Evolutionary conservation across 2,329 filamentous ascomycete species (phyloP), one percentile per base, ranked within the genome.

Genomic region (Penicillium freii): DNA sequence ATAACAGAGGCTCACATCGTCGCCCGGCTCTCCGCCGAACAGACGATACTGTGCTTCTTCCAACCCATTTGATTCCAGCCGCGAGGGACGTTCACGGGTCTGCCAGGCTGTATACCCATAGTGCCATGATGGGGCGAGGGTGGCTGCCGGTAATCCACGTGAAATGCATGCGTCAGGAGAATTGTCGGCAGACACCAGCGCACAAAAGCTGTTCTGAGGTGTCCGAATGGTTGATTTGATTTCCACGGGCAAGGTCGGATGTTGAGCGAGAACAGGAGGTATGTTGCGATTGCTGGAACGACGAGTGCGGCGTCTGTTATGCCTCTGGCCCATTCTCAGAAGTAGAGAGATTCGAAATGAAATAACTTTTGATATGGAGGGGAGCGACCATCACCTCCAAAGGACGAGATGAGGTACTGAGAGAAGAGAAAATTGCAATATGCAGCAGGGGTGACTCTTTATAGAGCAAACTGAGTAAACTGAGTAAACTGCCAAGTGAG

Each of bases 231-330:
- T 42, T 10, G 62, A 47, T 51, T 59, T 38, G 13, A 42, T 40
- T 42, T 47, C 47, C 47, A 39, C 7, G 2, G 34, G 34, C 19
- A 42, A 58, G 27, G 31, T 43, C 10, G 58, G 42, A 39, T 38
- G 13, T n/a, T 57, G 53, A 47, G 29, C 34, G 48, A 55, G 11
- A 60, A 46, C 51, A 39, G 48, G 34, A 36, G 59, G 25, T 29
- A 19, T 21, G 13, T 34, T 65, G 62, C 68, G 66, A 59, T 74
- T 71, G 63, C 71, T 72, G 56, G 72, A 73, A 60, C 74, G 74
- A 60, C 77, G 73, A 59, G 73, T 77, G 50, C 76, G 75, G 61
- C 77, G 73, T 70, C 77, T 71, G 60, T 79, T 79, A 62, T 79
- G 77, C 62, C 75, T 75, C 63, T 78, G 77, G 66, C 77, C 76